These are phyloP conservation scores for Trichoderma sp. DNA, from an alignment of 2,329 filamentous ascomycete genomes.

Conservation along the genomic window DNA sequence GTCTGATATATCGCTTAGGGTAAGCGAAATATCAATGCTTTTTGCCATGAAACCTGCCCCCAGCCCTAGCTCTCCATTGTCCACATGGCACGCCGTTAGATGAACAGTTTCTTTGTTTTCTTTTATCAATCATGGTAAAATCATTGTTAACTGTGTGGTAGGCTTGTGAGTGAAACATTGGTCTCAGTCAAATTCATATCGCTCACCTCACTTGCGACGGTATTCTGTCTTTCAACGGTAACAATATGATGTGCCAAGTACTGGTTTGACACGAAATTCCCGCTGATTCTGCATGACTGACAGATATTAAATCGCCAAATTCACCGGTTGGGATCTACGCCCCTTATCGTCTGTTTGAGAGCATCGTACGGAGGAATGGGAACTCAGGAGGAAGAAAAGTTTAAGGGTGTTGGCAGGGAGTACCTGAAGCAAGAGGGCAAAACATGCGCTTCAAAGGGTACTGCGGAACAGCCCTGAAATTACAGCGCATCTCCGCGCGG, in stretches of 20 bases:
- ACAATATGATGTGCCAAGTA: background rate
- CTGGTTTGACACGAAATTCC: background rate
- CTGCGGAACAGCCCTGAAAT: background rate
- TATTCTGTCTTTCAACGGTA: background rate
- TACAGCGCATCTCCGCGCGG: background rate
- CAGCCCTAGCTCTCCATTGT: background rate
- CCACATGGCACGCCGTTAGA: background rate
- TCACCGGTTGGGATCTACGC: background rate
- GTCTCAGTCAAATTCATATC: background rate
- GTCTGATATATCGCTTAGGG: conserved; percentile 13
- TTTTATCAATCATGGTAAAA: background rate
- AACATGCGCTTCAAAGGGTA: background rate
- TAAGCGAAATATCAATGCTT: conserved; percentile 18
- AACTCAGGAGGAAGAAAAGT: background rate
- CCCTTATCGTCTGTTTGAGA: background rate
- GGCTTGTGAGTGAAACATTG: background rate
- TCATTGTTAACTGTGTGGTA: background rate
- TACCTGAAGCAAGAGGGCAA: background rate
- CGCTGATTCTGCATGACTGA: background rate
- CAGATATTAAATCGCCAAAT: background rate
- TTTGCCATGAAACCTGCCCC: background rate
- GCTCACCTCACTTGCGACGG: background rate
- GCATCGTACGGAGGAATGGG: background rate
- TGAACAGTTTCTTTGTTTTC: background rate
- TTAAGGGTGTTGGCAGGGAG: background rate